Conservation (phyloP, 2,329 filamentous ascomycete species). For the Talaromyces sp. region DNA sequence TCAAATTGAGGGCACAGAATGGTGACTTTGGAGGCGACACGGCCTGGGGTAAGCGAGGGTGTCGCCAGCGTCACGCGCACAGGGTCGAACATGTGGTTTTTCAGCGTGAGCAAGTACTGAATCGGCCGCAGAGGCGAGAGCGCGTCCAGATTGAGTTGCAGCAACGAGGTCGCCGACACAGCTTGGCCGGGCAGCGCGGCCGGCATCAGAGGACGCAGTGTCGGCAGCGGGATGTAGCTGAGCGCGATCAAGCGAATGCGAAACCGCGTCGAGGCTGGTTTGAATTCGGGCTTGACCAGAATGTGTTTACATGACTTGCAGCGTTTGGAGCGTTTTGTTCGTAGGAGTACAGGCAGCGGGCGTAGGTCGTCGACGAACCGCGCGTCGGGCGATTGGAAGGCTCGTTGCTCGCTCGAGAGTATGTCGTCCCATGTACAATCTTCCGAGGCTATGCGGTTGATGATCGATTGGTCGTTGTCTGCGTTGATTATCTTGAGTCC, state of each 20-base stretch:
- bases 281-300: slow-evolving; percentile 87
- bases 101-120: slow-evolving; percentile 84
- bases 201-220: slow-evolving; percentile 55
- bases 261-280: slow-evolving; percentile 82
- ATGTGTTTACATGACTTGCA: slow-evolving; percentile 92
- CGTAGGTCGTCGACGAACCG: slow-evolving; percentile 69
- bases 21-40: slow-evolving; percentile 73
- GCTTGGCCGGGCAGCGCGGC: slow-evolving; percentile 19
- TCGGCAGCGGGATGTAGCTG: slow-evolving; percentile 79
- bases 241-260: slow-evolving; percentile 85
- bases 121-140: slow-evolving; percentile 48
- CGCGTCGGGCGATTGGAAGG: slow-evolving; percentile 44
- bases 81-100: slow-evolving; percentile 88
- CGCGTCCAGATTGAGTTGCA: slow-evolving; percentile 38
- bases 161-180: slow-evolving; percentile 20
- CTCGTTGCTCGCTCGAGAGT: slow-evolving; percentile 47
- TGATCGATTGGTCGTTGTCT: slow-evolving; percentile 53
- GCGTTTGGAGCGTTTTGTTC: slow-evolving; percentile 89
- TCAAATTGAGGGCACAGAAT: slow-evolving; percentile 92
- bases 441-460: slow-evolving; percentile 53
- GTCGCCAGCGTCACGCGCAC: slow-evolving; percentile 85
- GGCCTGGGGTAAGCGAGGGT: slow-evolving; percentile 69
- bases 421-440: slow-evolving; percentile 59
- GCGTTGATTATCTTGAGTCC: slow-evolving; percentile 61
- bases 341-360: slow-evolving; percentile 74